Evolutionary conservation across 768 basidiomycete species (phyloP), one percentile per base, ranked within the genome.

Genomic region (Tylopilus sp.): DNA sequence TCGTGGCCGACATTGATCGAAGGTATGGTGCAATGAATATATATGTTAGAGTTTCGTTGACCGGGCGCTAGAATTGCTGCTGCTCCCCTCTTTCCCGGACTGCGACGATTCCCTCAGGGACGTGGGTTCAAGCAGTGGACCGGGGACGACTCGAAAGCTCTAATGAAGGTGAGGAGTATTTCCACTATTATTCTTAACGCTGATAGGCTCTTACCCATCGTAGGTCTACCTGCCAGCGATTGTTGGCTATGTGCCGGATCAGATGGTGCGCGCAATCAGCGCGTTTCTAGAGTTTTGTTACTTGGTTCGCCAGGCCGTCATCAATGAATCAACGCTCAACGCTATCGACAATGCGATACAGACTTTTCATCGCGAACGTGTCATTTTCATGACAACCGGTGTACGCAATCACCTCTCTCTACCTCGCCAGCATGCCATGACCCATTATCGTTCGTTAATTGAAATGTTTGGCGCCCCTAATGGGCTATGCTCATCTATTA

Each of bases 371-470:
- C 9, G 19, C 10, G 21, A 40, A 12, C 38, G 21, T 3, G 21
- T 3, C 3, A 22, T 40, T 3, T 40, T 40, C 21, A 40, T 8
- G 11, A 12, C 11, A 6, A 12, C 11, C 13, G 38, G 21, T 24
- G 38, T 22, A 4, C 38, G 14, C 11, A 3, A 12, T 22, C 38
- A 40, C 17, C 63, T 69, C 24, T 65, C 60, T 2, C 59, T 73
- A 1, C 72, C 71, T 0, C 56, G 61, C 1, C 72, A 76, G 36
- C 74, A 74, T 22, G 60, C 72, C 0, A 41, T 74, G 1, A 36
- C 41, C 2, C 73, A 75, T 29, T 75, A 71, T 12, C 19, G 19
- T 12, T 5, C 7, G 8, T 22, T 38, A 10, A 38, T 38, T 9
- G 8, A 38, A 38, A 38, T 38, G 37, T 38, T 38, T 22, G 19